These are phyloP conservation scores for Cystoisospora suis DNA, from an alignment of 169 alveolate species.

Conservation along the genomic window DNA sequence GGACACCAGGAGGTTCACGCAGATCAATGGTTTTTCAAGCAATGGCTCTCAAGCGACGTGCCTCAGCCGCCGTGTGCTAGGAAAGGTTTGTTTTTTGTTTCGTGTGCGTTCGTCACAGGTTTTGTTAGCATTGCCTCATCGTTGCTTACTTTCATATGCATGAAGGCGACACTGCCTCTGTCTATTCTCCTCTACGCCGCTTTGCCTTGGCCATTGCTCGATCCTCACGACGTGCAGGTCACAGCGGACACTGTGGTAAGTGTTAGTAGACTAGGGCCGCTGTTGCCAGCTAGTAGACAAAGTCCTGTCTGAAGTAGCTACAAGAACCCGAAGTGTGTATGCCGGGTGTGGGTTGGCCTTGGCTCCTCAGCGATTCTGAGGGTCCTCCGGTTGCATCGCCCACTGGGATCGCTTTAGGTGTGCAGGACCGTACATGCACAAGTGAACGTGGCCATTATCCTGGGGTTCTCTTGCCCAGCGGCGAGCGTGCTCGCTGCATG, in stretches of 20 bases:
- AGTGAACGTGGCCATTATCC: too few species aligned
- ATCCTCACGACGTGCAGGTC: neutral
- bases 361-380: neutral
- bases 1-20: too few species aligned
- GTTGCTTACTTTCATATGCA: slow-evolving; percentile 10
- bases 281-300: neutral
- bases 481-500: too few species aligned
- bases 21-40: too few species aligned
- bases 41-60: too few species aligned
- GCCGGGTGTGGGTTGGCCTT: neutral
- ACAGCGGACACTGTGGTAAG: neutral
- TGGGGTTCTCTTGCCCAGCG: too few species aligned
- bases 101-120: neutral
- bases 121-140: slow-evolving; percentile 19
- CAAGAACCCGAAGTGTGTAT: neutral
- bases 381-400: neutral
- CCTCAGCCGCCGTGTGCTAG: too few species aligned
- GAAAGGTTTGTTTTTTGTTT: neutral
- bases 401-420: neutral
- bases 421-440: too few species aligned
- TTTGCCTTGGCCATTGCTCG: slow-evolving; percentile 35
- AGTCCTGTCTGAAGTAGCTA: neutral
- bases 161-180: slow-evolving; percentile 43
- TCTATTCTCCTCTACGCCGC: slow-evolving; percentile 17
- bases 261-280: neutral